Conservation (phyloP, 768 basidiomycete species). For the Podaxis sp. region DNA sequence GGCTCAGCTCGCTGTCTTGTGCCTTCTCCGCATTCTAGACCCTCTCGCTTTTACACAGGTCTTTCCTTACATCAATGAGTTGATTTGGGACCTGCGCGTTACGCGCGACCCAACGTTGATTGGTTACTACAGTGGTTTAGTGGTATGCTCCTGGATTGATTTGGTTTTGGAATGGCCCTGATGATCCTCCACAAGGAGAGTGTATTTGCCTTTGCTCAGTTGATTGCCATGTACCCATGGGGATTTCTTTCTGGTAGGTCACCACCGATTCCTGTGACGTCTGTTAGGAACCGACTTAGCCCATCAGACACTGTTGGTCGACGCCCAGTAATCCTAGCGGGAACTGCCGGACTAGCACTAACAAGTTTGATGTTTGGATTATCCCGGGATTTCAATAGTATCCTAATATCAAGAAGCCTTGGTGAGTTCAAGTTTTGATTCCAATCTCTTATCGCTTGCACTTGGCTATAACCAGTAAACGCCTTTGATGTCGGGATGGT, state of each 20-base stretch:
- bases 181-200: slow-evolving; percentile 43
- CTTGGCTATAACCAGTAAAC: background rate
- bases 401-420: slow-evolving; percentile 45
- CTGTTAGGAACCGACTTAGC: background rate
- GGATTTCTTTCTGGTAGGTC: slow-evolving; percentile 45
- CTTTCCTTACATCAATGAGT: slow-evolving; percentile 65
- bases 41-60: slow-evolving; percentile 62
- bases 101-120: slow-evolving; percentile 50
- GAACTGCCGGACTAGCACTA: slow-evolving; percentile 41
- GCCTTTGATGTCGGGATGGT: background rate
- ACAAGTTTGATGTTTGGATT: slow-evolving; percentile 53
- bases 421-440: slow-evolving; percentile 27
- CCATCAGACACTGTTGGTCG: slow-evolving; percentile 51
- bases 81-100: slow-evolving; percentile 50
- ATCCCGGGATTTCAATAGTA: slow-evolving; percentile 40
- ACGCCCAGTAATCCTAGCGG: slow-evolving; percentile 53
- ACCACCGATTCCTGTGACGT: background rate
- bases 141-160: slow-evolving; percentile 32
- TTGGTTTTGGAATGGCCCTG: background rate
- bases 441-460: background rate
- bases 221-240: slow-evolving; percentile 58
- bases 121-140: slow-evolving; percentile 63
- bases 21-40: slow-evolving; percentile 49
- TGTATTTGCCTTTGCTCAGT: slow-evolving; percentile 51
- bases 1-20: slow-evolving; percentile 47